Conservation (phyloP, 2,329 filamentous ascomycete genomes). For the Exophiala alcalophila region DNA sequence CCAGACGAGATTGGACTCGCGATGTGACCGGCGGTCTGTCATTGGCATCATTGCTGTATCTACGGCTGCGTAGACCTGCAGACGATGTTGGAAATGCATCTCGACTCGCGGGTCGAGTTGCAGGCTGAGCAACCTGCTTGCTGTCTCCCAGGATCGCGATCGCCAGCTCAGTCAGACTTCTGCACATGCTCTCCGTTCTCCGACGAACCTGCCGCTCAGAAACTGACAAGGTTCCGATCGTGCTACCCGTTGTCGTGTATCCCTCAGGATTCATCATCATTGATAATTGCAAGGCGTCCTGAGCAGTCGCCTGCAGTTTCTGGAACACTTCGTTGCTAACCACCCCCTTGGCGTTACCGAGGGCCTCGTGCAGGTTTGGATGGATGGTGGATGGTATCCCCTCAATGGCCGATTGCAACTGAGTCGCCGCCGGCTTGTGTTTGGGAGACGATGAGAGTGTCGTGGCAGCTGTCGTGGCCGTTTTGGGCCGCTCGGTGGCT, state of each 20-base stretch:
- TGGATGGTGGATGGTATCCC: conserved; percentile 54
- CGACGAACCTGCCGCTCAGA: conserved; percentile 82
- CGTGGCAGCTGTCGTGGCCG: conserved; percentile 85
- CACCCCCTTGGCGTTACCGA: conserved; percentile 71
- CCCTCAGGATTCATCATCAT: conserved; percentile 58
- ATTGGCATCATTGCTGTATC: conserved; percentile 41
- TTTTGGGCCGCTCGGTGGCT: conserved; percentile 82
- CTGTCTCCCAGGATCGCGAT: conserved; percentile 70
- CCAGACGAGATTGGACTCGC: conserved; percentile 38
- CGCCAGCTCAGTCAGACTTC: conserved; percentile 87
- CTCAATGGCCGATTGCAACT: conserved; percentile 46
- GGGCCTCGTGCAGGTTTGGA: conserved; percentile 74
- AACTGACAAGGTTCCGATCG: conserved; percentile 38
- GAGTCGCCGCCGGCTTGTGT: conserved; percentile 48
- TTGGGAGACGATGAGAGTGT: conserved; percentile 89
- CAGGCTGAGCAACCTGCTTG: conserved; percentile 14
- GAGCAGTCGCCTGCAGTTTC: conserved; percentile 74
- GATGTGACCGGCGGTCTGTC: conserved; percentile 31
- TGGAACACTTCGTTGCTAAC: conserved; percentile 70
- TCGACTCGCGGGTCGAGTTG: conserved; percentile 33
- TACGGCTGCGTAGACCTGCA: conserved; percentile 37
- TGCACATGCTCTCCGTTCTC: conserved; percentile 89
- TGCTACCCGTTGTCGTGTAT: conserved; percentile 56
- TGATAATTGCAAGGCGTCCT: conserved; percentile 75
- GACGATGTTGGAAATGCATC: conserved; percentile 33